phyloP scores from a whole-genome alignment of 2,329 filamentous ascomycete species.

The Colletotrichum ledebouriae region DNA sequence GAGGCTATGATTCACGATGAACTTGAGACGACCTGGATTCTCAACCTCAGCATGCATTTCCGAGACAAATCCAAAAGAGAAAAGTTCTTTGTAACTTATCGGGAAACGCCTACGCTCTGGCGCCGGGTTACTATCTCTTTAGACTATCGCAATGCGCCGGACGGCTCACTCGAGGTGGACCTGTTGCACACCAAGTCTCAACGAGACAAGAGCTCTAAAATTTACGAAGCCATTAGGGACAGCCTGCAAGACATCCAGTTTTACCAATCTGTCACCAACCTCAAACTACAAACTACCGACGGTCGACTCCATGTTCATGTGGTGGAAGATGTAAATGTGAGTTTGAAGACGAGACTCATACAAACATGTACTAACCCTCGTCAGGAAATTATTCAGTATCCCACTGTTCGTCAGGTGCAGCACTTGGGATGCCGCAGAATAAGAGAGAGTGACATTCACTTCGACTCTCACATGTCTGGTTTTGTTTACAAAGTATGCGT shows the following conservation, averaged over 20 bases:
- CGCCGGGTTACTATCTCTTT: constrained; percentile 91
- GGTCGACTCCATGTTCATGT: constrained; percentile 95
- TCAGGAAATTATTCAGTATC: constrained; percentile 89
- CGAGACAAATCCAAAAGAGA: constrained; percentile 92
- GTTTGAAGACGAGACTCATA: constrained; percentile 48
- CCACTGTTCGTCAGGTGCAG: constrained; percentile 77
- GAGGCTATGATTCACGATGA: constrained; percentile 81
- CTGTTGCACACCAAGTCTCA: constrained; percentile 84
- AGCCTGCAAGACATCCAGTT: constrained; percentile 95
- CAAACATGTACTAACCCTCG: constrained; percentile 26
- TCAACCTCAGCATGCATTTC: constrained; percentile 99
- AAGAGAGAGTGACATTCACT: constrained; percentile 81
- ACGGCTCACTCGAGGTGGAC: constrained; percentile 88
- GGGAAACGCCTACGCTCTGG: constrained; percentile 82
- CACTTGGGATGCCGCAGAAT: constrained; percentile 77
- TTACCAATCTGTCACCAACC: constrained; percentile 94
- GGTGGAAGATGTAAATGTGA: constrained; percentile 89
- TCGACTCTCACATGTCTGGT: constrained; percentile 93
- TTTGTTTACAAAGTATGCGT: constrained; percentile 95
- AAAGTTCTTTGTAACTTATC: constrained; percentile 98
- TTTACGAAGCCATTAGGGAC: constrained; percentile 94
- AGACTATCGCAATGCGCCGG: constrained; percentile 86
- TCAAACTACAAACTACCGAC: constrained; percentile 91
- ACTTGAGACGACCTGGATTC: constrained; percentile 90
- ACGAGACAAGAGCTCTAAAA: constrained; percentile 90